Conservation (phyloP, 2,329 filamentous ascomycete species). For the Salinomyces thailandicus region DNA sequence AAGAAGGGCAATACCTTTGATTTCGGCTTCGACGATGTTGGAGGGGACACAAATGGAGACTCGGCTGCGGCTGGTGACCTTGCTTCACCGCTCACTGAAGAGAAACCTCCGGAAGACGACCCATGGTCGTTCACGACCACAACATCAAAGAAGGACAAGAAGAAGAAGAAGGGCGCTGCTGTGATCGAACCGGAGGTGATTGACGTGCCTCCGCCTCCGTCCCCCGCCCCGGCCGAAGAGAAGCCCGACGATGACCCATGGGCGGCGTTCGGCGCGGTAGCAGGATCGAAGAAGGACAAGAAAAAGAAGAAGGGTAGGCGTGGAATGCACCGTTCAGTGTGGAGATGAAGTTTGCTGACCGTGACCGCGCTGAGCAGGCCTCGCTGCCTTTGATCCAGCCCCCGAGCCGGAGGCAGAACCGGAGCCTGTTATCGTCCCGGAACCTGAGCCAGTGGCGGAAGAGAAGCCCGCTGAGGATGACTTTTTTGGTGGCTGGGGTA, state of each 20-base stretch:
- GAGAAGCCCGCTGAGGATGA: slow-evolving; percentile 31
- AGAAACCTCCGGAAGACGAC: slow-evolving; percentile 16
- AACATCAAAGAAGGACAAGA: slow-evolving; percentile 32
- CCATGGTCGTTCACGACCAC: slow-evolving; percentile 40
- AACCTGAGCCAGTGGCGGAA: slow-evolving; percentile 30
- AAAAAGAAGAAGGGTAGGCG: slow-evolving; percentile 23
- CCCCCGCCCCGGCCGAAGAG: slow-evolving; percentile 13
- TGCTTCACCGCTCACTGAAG: slow-evolving; percentile 12
- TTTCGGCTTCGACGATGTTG: slow-evolving; percentile 18
- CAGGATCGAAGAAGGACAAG: slow-evolving; percentile 23
- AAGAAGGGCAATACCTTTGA: slow-evolving; percentile 25
- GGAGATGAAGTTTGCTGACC: no score
- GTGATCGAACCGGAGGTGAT: slow-evolving; percentile 9
- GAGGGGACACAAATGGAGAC: slow-evolving; percentile 8
- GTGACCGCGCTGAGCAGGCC: no score
- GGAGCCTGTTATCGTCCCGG: not conserved
- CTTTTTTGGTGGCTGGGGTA: slow-evolving; percentile 19
- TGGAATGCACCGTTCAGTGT: no score
- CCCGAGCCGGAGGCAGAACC: slow-evolving; percentile 29
- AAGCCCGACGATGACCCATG: slow-evolving; percentile 14
- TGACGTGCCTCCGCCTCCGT: slow-evolving; percentile 15
- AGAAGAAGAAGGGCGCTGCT: slow-evolving; percentile 19
- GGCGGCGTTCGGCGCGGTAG: slow-evolving; percentile 15
- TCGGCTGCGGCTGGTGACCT: slow-evolving; percentile 12
- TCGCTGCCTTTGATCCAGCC: slow-evolving; percentile 12